Conservation (phyloP, 305 asterid species). For the Fraxinus ornus region DNA sequence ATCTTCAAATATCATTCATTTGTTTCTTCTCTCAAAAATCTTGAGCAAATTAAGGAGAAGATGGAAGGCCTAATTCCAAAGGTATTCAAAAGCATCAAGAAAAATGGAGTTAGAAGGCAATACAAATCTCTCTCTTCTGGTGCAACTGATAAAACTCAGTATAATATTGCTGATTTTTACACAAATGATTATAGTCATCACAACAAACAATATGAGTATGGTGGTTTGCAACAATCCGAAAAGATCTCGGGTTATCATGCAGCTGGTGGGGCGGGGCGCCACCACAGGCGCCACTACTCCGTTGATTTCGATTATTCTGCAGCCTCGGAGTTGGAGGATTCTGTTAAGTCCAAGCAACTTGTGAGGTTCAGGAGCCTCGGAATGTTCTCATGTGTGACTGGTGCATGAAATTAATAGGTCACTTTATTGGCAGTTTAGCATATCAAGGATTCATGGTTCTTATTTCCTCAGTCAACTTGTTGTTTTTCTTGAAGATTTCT, state of each 20-base stretch:
- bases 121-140: slow-evolving; percentile 57
- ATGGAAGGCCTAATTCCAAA: slow-evolving; percentile 76
- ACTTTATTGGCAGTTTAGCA: neutral
- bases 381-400: slow-evolving; percentile 65
- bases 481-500: neutral
- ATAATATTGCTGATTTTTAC: slow-evolving; percentile 39
- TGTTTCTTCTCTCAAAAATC: neutral
- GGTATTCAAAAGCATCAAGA: slow-evolving; percentile 51
- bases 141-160: slow-evolving; percentile 10
- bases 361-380: slow-evolving; percentile 68
- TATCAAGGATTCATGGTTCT: neutral
- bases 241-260: slow-evolving; percentile 13
- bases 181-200: slow-evolving; percentile 19
- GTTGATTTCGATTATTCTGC: slow-evolving; percentile 26
- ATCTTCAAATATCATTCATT: slow-evolving; percentile 24
- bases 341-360: slow-evolving; percentile 41
- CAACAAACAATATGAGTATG: neutral
- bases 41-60: neutral
- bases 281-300: slow-evolving; percentile 36
- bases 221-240: neutral
- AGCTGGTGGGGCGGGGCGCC: neutral
- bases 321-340: slow-evolving; percentile 12
- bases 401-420: slow-evolving; percentile 25
- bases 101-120: slow-evolving; percentile 36
- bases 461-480: neutral